These are phyloP conservation scores for Mycena amicta DNA, from an alignment of 768 basidiomycete species.

Conservation along the genomic window DNA sequence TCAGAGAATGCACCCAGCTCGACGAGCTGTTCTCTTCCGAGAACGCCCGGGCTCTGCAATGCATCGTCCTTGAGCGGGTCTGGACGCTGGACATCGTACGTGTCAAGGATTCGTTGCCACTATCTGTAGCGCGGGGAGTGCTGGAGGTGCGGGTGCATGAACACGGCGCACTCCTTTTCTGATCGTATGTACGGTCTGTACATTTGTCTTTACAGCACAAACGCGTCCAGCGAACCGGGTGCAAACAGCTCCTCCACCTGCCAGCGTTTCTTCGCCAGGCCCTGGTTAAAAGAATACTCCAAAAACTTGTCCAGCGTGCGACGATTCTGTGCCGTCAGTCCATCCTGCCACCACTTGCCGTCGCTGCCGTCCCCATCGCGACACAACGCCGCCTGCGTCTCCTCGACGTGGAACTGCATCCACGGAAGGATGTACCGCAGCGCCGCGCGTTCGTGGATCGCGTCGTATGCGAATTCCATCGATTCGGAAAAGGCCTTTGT, in stretches of 20 bases:
- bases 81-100: no score
- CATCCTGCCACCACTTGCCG: constrained; percentile 24
- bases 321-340: constrained; percentile 20
- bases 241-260: constrained; percentile 22
- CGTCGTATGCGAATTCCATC: constrained; percentile 23
- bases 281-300: constrained; percentile 11
- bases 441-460: constrained; percentile 22
- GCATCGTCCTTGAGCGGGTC: no score
- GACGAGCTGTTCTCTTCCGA: no score
- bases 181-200: no score
- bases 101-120: no score
- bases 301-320: constrained; percentile 22
- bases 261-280: constrained; percentile 21
- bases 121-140: no score
- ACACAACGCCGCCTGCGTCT: constrained; percentile 20
- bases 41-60: no score
- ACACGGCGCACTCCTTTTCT: no score
- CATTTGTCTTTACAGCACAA: constrained; percentile 15
- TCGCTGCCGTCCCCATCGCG: constrained; percentile 4
- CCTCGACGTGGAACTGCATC: constrained; percentile 23
- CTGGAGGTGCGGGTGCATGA: no score
- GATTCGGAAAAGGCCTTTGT: constrained; percentile 21
- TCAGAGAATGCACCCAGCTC: no score
- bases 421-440: constrained; percentile 21
- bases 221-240: constrained; percentile 17